phyloP scores from a whole-genome alignment of 192 early-diverging fungal genomes.

The Coemansia sp. region DNA sequence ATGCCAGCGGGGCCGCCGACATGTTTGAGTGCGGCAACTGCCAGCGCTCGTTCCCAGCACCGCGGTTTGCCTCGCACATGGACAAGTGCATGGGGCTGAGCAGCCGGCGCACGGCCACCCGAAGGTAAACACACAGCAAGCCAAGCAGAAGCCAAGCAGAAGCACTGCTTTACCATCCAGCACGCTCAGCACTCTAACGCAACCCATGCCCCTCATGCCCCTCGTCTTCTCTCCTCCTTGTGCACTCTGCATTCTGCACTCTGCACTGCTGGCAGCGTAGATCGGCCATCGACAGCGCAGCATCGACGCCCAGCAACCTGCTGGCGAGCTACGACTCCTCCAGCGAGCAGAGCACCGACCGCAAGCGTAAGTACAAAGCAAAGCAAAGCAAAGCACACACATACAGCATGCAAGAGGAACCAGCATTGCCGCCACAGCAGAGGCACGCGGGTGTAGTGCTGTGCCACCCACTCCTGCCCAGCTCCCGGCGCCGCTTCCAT shows the following conservation, averaged over 20 bases:
- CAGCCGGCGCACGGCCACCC: slow-evolving; percentile 45
- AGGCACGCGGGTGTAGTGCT: too few relatives aligned
- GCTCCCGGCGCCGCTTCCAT: too few relatives aligned
- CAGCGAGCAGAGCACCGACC: slow-evolving; percentile 38
- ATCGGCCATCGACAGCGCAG: slow-evolving; percentile 25
- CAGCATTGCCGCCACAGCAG: background rate
- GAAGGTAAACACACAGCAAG: slow-evolving; percentile 50
- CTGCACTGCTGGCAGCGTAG: too few relatives aligned
- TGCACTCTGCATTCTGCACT: too few relatives aligned
- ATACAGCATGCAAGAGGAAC: too few relatives aligned
- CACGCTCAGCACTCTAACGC: too few relatives aligned
- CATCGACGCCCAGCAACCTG: slow-evolving; percentile 36
- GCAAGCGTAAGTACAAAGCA: slow-evolving; percentile 33
- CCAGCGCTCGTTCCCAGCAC: slow-evolving; percentile 69
- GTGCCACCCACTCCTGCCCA: too few relatives aligned
- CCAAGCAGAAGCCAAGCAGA: too few relatives aligned
- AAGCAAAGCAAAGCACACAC: too few relatives aligned
- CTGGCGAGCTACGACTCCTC: slow-evolving; percentile 37
- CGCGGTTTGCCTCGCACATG: slow-evolving; percentile 84
- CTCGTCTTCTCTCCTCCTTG: too few relatives aligned
- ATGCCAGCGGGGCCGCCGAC: slow-evolving; percentile 15
- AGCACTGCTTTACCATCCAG: too few relatives aligned
- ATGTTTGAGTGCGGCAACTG: slow-evolving; percentile 81
- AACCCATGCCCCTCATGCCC: too few relatives aligned
- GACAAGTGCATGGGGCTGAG: slow-evolving; percentile 87